A percentile compares a stretch with the other conserved stretches of the same genome.
phyloP scores from a whole-genome alignment of 2,329 filamentous ascomycete species.

The Ascochyta lentis region DNA sequence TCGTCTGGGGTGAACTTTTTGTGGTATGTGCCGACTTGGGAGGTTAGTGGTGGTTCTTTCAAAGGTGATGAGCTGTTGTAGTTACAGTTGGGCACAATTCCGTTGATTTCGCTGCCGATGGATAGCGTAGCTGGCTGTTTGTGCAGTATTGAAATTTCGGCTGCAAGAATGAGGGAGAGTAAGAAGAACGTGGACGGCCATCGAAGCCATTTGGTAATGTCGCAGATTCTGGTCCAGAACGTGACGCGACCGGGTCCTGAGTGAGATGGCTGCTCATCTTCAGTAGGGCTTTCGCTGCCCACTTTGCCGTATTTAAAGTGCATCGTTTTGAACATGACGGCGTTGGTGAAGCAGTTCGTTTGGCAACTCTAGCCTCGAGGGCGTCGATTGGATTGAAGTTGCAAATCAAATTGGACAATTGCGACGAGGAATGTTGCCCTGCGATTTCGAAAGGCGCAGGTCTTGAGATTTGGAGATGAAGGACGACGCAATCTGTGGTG shows the following conservation, averaged over 20 bases:
- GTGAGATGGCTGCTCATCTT: conserved; percentile 2
- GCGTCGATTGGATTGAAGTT: not conserved
- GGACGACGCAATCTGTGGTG: not conserved
- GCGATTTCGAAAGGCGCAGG: too few relatives aligned
- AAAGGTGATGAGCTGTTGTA: not conserved
- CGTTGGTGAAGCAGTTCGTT: not conserved
- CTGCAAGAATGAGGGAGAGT: conserved; percentile 16
- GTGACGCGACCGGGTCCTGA: not conserved
- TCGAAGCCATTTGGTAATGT: conserved; percentile 1
- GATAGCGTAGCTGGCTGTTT: conserved; percentile 7
- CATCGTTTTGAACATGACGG: not conserved
- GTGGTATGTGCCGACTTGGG: conserved; percentile 18
- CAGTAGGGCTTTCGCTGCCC: conserved; percentile 12
- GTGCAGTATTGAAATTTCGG: conserved; percentile 24
- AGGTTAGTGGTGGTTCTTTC: conserved; percentile 1
- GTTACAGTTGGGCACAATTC: conserved; percentile 22
- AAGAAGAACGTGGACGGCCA: conserved; percentile 22
- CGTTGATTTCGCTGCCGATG: conserved; percentile 23
- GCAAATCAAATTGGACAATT: not conserved
- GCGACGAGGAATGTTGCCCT: too few relatives aligned
- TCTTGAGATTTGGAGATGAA: not conserved
- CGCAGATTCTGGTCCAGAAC: not conserved
- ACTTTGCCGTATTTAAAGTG: conserved; percentile 23
- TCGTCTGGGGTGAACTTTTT: conserved; percentile 22
- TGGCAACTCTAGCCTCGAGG: not conserved